phyloP scores from a whole-genome alignment of 129 eudicot genomes.

The Flaveria bidentis region DNA sequence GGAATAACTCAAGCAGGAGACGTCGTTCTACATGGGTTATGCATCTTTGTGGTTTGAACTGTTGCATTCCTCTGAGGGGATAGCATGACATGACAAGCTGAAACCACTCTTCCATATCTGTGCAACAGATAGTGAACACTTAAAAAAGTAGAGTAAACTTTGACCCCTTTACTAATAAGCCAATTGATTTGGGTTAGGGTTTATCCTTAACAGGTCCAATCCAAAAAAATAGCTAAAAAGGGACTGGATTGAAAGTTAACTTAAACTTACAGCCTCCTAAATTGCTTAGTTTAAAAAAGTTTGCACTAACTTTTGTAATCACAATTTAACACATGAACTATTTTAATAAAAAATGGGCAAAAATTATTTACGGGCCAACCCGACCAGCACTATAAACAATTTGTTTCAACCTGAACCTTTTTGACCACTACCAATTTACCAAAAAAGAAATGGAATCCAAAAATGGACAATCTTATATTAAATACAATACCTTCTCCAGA shows the following conservation, averaged over 20 bases:
- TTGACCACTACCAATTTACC: neutral
- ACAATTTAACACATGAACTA: neutral
- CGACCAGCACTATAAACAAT: neutral
- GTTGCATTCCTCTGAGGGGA: constrained; percentile 53
- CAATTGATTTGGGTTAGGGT: neutral
- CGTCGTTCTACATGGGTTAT: constrained; percentile 53
- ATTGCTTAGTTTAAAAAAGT: neutral
- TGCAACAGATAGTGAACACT: constrained; percentile 18
- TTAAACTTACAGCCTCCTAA: neutral
- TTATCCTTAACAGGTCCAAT: neutral
- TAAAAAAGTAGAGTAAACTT: neutral
- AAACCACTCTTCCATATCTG: constrained; percentile 88
- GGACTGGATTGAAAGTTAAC: neutral
- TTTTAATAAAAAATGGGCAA: neutral
- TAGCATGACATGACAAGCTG: constrained; percentile 77
- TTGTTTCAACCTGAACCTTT: neutral
- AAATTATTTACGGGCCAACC: neutral
- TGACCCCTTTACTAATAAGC: neutral
- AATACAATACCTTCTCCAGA: constrained; percentile 57
- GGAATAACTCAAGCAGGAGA: constrained; percentile 60
- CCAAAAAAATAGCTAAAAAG: neutral
- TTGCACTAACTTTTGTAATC: neutral
- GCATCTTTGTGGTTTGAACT: constrained; percentile 53
- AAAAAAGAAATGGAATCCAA: neutral
- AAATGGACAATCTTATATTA: neutral